Evolutionary conservation across 1,284 basidiomycete genomes (phyloP).

Genomic region (Volvariella surrecta): DNA sequence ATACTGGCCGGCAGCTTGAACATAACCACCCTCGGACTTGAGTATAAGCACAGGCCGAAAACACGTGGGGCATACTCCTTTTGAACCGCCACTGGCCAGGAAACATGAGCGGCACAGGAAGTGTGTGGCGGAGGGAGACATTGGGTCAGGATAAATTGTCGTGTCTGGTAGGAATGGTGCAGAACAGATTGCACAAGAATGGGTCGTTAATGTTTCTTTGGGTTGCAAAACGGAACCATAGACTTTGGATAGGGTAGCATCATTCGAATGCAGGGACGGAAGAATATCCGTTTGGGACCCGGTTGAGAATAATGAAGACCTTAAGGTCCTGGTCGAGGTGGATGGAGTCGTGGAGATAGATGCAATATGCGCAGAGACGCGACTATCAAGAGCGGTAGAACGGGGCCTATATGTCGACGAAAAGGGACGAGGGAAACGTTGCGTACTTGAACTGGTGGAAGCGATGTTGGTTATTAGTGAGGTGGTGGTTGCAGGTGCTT

Average conservation of each 20-base stretch:
- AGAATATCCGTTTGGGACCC: slow-evolving; percentile 44
- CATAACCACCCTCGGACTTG: slow-evolving; percentile 67
- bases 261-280: slow-evolving; percentile 38
- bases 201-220: slow-evolving; percentile 58
- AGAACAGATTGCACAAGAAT: slow-evolving; percentile 59
- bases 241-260: slow-evolving; percentile 65
- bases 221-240: slow-evolving; percentile 76
- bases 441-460: slow-evolving; percentile 14
- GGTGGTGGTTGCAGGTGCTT: slow-evolving; percentile 12
- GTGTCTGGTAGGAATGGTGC: slow-evolving; percentile 65
- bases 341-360: slow-evolving; percentile 29
- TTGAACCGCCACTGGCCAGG: slow-evolving; percentile 59
- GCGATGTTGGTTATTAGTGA: slow-evolving; percentile 11
- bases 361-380: slow-evolving; percentile 51
- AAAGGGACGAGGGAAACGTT: slow-evolving; percentile 39
- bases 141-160: slow-evolving; percentile 74
- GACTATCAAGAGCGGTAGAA: slow-evolving; percentile 29
- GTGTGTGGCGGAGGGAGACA: slow-evolving; percentile 27
- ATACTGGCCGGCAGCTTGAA: slow-evolving; percentile 56
- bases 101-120: slow-evolving; percentile 73
- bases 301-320: slow-evolving; percentile 30
- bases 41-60: slow-evolving; percentile 60
- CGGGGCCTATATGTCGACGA: slow-evolving; percentile 22
- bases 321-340: slow-evolving; percentile 11
- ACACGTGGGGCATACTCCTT: slow-evolving; percentile 61